phyloP scores from a whole-genome alignment of 2,329 filamentous ascomycete genomes.

The Xylariaceae sp. region DNA sequence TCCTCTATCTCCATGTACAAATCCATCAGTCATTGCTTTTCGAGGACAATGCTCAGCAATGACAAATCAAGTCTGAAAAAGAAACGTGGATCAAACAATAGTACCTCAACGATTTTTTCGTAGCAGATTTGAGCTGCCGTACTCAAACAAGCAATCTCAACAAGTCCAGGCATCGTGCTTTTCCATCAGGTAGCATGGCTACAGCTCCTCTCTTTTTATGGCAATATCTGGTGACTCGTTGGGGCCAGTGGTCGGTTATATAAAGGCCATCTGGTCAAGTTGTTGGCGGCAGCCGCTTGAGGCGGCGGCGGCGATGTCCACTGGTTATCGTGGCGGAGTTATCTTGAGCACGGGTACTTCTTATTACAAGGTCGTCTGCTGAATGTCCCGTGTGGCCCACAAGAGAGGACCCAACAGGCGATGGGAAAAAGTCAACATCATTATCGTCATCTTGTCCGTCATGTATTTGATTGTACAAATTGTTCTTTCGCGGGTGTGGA shows the following conservation, averaged over 20 bases:
- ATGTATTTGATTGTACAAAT: constrained; percentile 3
- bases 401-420: constrained; percentile 33
- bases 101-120: neutral
- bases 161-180: constrained; percentile 4
- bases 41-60: neutral
- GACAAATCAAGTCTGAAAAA: neutral
- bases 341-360: neutral
- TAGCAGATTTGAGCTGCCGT: constrained; percentile 11
- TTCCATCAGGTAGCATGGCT: neutral
- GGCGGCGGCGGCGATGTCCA: constrained; percentile 27
- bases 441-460: neutral
- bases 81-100: constrained; percentile 1
- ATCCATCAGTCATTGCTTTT: neutral
- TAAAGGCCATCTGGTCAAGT: neutral
- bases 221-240: neutral
- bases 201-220: neutral
- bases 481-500: neutral
- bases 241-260: neutral
- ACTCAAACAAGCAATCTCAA: constrained; percentile 5
- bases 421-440: constrained; percentile 11
- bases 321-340: neutral
- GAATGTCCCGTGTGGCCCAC: constrained; percentile 43
- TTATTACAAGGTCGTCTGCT: constrained; percentile 27
- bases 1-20: neutral
- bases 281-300: constrained; percentile 10